These are phyloP conservation scores for Exophiala dermatitidis DNA, from an alignment of 2,329 filamentous ascomycete species.

Conservation along the genomic window DNA sequence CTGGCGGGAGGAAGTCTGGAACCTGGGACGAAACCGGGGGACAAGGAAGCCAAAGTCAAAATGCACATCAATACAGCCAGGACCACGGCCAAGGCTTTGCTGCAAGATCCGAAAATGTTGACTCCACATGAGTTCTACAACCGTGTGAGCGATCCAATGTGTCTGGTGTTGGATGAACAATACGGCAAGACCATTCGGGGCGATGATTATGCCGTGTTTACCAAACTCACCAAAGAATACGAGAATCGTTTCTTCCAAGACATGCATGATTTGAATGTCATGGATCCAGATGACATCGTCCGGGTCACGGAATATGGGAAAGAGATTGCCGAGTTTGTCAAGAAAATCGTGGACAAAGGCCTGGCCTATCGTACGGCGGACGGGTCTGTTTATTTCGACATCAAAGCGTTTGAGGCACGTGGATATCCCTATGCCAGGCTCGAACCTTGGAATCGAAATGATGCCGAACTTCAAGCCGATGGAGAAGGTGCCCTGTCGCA, in stretches of 20 bases:
- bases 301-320: constrained; percentile 88
- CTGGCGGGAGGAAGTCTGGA: constrained; percentile 50
- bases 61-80: constrained; percentile 69
- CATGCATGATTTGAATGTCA: constrained; percentile 77
- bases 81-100: constrained; percentile 48
- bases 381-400: constrained; percentile 93
- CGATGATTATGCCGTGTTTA: constrained; percentile 69
- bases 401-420: constrained; percentile 71
- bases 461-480: constrained; percentile 76
- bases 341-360: constrained; percentile 73
- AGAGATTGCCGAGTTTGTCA: constrained; percentile 78
- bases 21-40: constrained; percentile 53
- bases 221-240: constrained; percentile 74
- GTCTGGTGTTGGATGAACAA: constrained; percentile 70
- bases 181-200: constrained; percentile 52
- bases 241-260: constrained; percentile 84
- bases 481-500: constrained; percentile 74
- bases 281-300: constrained; percentile 72
- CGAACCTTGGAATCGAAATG: constrained; percentile 75
- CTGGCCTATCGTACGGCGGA: constrained; percentile 71
- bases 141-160: constrained; percentile 60
- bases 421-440: constrained; percentile 81
- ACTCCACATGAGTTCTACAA: constrained; percentile 46
- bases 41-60: constrained; percentile 78
- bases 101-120: constrained; percentile 27